Percentiles rank a stretch among this genome's conserved stretches.
Evolutionary conservation across 345 rosid species (phyloP).

Genomic region (Gossypium longicalyx): DNA sequence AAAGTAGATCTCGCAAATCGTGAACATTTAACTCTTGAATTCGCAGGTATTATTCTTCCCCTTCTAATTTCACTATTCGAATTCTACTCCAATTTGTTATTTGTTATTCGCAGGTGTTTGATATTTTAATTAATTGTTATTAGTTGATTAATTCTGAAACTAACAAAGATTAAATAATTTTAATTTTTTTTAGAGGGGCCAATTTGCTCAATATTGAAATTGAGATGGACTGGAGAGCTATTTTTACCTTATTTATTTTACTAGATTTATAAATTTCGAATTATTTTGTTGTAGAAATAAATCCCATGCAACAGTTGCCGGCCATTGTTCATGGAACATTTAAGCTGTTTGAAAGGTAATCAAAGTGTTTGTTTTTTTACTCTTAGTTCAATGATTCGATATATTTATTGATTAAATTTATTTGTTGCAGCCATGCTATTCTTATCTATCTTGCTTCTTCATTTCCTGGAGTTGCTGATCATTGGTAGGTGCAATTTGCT

Average conservation of each 20-base stretch:
- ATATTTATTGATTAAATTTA: too few relatives aligned
- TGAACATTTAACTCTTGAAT: constrained; percentile 59
- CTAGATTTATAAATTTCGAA: background rate
- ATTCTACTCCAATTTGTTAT: background rate
- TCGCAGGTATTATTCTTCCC: constrained; percentile 35
- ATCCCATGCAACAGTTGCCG: constrained; percentile 68
- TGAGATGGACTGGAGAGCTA: too few relatives aligned
- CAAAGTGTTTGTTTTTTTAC: background rate
- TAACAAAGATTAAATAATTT: too few relatives aligned
- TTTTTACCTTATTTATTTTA: background rate
- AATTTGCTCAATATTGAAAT: too few relatives aligned
- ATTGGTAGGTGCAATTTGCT: constrained; percentile 48
- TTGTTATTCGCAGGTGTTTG: background rate
- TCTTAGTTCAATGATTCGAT: too few relatives aligned
- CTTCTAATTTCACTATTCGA: background rate
- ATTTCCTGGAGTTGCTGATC: constrained; percentile 78
- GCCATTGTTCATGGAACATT: constrained; percentile 74
- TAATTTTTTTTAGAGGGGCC: too few relatives aligned
- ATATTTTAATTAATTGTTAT: too few relatives aligned
- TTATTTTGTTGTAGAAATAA: constrained; percentile 45
- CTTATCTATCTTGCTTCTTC: constrained; percentile 64
- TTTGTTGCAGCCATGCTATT: constrained; percentile 70
- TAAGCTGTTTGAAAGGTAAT: constrained; percentile 84
- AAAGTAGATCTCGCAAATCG: constrained; percentile 40
- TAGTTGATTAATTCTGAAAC: too few relatives aligned